Conservation (phyloP, 768 basidiomycete species). For the Phlebiopsis gigantea region DNA sequence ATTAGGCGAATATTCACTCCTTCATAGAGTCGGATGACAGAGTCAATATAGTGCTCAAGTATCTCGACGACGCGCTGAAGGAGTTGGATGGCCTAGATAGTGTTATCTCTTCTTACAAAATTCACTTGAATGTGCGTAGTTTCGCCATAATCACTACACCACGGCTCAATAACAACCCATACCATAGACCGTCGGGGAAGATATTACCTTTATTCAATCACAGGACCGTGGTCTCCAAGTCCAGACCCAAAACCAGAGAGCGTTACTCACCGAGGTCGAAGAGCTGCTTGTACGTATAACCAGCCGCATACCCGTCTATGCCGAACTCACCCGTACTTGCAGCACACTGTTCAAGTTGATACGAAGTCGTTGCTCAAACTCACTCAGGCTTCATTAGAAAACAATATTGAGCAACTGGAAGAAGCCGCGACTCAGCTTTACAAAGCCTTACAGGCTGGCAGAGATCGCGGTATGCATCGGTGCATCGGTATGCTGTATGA, state of each 20-base stretch:
- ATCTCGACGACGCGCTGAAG: slow-evolving; percentile 81
- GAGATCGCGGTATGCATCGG: slow-evolving; percentile 66
- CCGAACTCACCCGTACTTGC: neutral
- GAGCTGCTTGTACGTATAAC: slow-evolving; percentile 61
- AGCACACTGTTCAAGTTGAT: slow-evolving; percentile 97
- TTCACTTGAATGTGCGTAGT: slow-evolving; percentile 81
- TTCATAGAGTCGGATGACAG: slow-evolving; percentile 96
- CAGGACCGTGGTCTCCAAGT: slow-evolving; percentile 97
- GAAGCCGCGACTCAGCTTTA: slow-evolving; percentile 84
- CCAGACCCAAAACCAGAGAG: slow-evolving; percentile 92
- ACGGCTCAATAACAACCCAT: slow-evolving; percentile 12
- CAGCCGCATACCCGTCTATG: too few species aligned
- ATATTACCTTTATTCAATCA: slow-evolving; percentile 92
- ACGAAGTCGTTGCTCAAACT: slow-evolving; percentile 67
- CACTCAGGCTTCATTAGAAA: slow-evolving; percentile 87
- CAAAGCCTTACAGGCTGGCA: slow-evolving; percentile 86
- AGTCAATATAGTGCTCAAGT: slow-evolving; percentile 77
- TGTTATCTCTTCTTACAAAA: slow-evolving; percentile 89
- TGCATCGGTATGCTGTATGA: neutral
- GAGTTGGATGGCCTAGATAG: slow-evolving; percentile 91
- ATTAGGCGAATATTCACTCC: slow-evolving; percentile 96
- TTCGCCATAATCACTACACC: neutral
- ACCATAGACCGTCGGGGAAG: slow-evolving; percentile 82
- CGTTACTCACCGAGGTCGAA: slow-evolving; percentile 78
- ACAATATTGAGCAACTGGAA: slow-evolving; percentile 78